phyloP scores from a whole-genome alignment of 2,329 filamentous ascomycete species.

The Aspergillus intermedius region DNA sequence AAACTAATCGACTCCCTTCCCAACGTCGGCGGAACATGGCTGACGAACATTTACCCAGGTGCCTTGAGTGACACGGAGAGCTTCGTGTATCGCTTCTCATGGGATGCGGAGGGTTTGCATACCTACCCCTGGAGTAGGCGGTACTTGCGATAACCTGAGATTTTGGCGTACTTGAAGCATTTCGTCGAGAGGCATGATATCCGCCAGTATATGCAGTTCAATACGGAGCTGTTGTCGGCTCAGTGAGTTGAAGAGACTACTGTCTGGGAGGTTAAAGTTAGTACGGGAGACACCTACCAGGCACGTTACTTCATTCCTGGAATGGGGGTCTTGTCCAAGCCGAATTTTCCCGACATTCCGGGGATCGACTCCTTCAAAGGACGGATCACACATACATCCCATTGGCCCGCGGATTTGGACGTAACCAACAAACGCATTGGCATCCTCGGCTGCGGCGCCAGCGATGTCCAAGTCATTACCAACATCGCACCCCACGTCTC shows the following conservation, averaged over 20 bases:
- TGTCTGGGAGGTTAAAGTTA: neutral
- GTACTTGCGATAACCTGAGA: neutral
- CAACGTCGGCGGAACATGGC: conserved; percentile 17
- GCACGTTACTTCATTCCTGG: conserved; percentile 12
- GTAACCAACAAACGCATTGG: conserved; percentile 43
- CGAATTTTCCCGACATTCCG: conserved; percentile 47
- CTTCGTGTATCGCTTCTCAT: neutral
- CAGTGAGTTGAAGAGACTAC: neutral
- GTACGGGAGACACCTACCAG: neutral
- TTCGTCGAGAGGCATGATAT: neutral
- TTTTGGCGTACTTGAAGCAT: neutral
- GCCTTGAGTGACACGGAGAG: conserved; percentile 1
- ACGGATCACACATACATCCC: conserved; percentile 46
- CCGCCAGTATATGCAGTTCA: conserved; percentile 4
- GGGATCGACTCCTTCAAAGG: conserved; percentile 49
- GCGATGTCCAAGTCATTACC: conserved; percentile 22
- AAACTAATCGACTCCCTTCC: conserved; percentile 30
- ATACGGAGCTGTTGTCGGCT: conserved; percentile 2
- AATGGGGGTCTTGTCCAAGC: conserved; percentile 28
- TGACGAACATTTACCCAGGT: conserved; percentile 19
- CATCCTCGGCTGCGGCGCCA: conserved; percentile 35
- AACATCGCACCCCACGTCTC: conserved; percentile 22
- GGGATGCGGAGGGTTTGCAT: neutral
- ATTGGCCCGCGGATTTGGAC: conserved; percentile 45
- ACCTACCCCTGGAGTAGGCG: neutral